A percentile compares a stretch with the other conserved stretches of the same genome.
phyloP scores from a whole-genome alignment of 768 basidiomycete species.

The Phylloporus sp. region DNA sequence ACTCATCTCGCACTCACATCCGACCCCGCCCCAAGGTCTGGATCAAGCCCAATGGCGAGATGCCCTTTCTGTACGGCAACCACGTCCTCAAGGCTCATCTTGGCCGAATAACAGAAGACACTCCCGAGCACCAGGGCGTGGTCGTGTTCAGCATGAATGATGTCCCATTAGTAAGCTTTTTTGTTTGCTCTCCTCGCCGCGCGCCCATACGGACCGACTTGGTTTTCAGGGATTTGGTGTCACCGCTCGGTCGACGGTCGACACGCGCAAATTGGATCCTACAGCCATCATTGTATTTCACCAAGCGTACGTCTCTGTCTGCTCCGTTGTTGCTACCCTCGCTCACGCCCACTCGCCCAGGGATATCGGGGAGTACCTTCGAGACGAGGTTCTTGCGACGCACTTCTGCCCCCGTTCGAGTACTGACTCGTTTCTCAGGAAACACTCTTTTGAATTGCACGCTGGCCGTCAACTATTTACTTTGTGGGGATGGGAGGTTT shows the following conservation, averaged over 20 bases:
- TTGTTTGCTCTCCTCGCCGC: not conserved
- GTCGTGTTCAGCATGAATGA: slow-evolving; percentile 96
- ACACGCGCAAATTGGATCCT: slow-evolving; percentile 95
- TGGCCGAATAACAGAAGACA: slow-evolving; percentile 98
- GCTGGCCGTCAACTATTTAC: slow-evolving; percentile 6
- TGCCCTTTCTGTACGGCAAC: slow-evolving; percentile 99
- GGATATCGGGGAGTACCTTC: slow-evolving; percentile 96
- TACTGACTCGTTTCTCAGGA: slow-evolving; percentile 44
- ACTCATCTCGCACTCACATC: not conserved
- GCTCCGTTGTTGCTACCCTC: not conserved
- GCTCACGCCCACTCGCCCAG: slow-evolving; percentile 36
- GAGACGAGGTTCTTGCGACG: slow-evolving; percentile 72
- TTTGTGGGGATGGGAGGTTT: slow-evolving; percentile 20
- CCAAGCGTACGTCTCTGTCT: slow-evolving; percentile 62
- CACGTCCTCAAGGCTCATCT: slow-evolving; percentile 98
- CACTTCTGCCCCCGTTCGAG: not conserved
- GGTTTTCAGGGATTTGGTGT: slow-evolving; percentile 86
- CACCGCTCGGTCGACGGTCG: slow-evolving; percentile 90
- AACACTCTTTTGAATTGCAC: slow-evolving; percentile 58
- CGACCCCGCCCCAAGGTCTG: slow-evolving; percentile 59
- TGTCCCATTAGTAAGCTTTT: slow-evolving; percentile 67
- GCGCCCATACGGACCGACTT: slow-evolving; percentile 5
- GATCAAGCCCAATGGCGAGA: slow-evolving; percentile 99
- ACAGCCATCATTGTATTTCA: slow-evolving; percentile 98
- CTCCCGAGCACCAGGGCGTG: slow-evolving; percentile 97